phyloP scores from a whole-genome alignment of 768 basidiomycete genomes.

The Dentipellis sp. region DNA sequence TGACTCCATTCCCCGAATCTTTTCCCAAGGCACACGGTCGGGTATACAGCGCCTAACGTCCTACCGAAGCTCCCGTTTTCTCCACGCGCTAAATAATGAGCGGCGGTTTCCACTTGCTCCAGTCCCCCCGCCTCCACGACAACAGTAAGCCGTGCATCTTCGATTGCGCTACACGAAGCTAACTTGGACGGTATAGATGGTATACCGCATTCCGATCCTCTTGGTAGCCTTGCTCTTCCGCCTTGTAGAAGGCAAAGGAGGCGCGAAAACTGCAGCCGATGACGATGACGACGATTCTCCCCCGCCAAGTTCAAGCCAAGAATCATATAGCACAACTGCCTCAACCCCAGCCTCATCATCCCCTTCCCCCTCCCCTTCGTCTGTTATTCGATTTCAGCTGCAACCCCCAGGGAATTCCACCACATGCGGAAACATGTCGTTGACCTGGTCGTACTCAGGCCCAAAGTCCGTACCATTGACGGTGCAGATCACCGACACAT shows the following conservation, averaged over 20 bases:
- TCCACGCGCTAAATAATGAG: neutral
- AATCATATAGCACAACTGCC: neutral
- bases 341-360: neutral
- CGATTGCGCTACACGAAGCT: neutral
- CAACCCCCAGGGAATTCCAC: constrained; percentile 20
- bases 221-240: neutral
- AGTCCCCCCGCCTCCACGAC: neutral
- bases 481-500: constrained; percentile 14
- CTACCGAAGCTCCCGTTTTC: neutral
- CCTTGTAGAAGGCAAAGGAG: neutral
- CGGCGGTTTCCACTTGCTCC: neutral
- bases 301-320: neutral
- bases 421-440: constrained; percentile 18
- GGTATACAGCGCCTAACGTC: neutral
- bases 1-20: neutral
- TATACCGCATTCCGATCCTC: neutral
- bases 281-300: neutral
- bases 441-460: constrained; percentile 20
- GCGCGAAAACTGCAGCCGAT: neutral
- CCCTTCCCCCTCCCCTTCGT: constrained; percentile 1
- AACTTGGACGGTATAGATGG: neutral
- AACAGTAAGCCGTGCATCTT: neutral
- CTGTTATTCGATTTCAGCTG: constrained; percentile 9
- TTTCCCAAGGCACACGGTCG: neutral
- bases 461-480: constrained; percentile 14